Conservation (phyloP, 352 stramenopile species). For the Phytophthora hibernalis region DNA sequence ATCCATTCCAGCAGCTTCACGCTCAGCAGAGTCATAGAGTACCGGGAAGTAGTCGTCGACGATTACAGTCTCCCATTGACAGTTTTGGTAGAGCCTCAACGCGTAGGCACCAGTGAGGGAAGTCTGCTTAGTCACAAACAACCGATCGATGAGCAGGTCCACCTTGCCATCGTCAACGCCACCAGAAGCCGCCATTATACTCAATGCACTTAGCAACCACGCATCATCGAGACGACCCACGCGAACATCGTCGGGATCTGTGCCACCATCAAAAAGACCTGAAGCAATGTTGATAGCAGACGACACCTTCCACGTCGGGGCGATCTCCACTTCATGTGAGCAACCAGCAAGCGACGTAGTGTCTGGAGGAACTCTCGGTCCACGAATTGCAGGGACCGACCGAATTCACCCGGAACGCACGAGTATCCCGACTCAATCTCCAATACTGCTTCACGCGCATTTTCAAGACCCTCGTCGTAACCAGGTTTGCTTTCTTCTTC, state of each 20-base stretch:
- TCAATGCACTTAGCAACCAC: constrained; percentile 92
- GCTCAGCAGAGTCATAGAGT: constrained; percentile 50
- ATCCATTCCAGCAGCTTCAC: constrained; percentile 20
- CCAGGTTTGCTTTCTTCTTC: constrained; percentile 39
- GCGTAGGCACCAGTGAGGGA: constrained; percentile 93
- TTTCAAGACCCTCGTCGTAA: constrained; percentile 81
- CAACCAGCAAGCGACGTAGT: constrained; percentile 78
- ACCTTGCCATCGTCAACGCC: constrained; percentile 90
- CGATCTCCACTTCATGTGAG: constrained; percentile 54
- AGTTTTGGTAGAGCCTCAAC: constrained; percentile 92
- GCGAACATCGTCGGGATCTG: constrained; percentile 91
- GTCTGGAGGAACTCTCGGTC: constrained; percentile 91
- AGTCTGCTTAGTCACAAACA: constrained; percentile 92
- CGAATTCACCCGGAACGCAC: constrained; percentile 77
- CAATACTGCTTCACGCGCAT: constrained; percentile 80
- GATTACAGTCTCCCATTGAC: constrained; percentile 93
- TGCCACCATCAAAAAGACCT: constrained; percentile 92
- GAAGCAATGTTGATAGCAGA: constrained; percentile 89
- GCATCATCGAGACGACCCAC: constrained; percentile 86
- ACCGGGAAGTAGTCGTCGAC: constrained; percentile 93
- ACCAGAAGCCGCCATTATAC: constrained; percentile 91
- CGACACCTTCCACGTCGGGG: constrained; percentile 81
- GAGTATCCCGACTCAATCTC: constrained; percentile 90
- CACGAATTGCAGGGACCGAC: constrained; percentile 86
- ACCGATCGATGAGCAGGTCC: constrained; percentile 85